phyloP scores from a whole-genome alignment of 129 eudicot genomes.

The Flaveria trinervia region DNA sequence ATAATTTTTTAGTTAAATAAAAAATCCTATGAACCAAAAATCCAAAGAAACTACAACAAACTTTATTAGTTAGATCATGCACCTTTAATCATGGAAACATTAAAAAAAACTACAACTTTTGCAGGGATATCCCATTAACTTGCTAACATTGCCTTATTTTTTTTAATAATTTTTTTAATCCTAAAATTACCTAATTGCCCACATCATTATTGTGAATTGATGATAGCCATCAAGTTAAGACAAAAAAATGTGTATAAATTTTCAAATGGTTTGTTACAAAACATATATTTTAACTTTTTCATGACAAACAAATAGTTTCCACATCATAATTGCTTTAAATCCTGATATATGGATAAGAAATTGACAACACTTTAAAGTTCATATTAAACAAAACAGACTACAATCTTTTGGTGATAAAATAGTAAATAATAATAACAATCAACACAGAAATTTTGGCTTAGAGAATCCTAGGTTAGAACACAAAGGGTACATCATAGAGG shows the following conservation, averaged over 20 bases:
- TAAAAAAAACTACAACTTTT: not conserved
- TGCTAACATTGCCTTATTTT: not conserved
- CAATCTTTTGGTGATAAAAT: slow-evolving; percentile 18
- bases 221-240: slow-evolving; percentile 7
- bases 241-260: slow-evolving; percentile 6
- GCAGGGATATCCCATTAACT: not conserved
- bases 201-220: slow-evolving; percentile 17
- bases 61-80: not conserved
- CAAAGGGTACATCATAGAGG: not conserved
- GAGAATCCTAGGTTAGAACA: slow-evolving; percentile 34
- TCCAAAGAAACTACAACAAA: slow-evolving; percentile 10
- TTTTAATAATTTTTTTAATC: slow-evolving; percentile 6
- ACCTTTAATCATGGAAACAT: slow-evolving; percentile 13
- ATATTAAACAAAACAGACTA: slow-evolving; percentile 14
- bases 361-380: not conserved
- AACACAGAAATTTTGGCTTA: not conserved
- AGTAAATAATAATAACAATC: not conserved
- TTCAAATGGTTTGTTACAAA: not conserved
- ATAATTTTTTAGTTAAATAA: not conserved
- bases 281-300: slow-evolving; percentile 5
- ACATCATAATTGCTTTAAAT: not conserved
- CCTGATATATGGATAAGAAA: not conserved
- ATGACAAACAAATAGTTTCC: slow-evolving; percentile 7
- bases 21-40: not conserved
- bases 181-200: slow-evolving; percentile 22